Conservation (phyloP, 2,329 filamentous ascomycete genomes). For the Mariannaea sp. region DNA sequence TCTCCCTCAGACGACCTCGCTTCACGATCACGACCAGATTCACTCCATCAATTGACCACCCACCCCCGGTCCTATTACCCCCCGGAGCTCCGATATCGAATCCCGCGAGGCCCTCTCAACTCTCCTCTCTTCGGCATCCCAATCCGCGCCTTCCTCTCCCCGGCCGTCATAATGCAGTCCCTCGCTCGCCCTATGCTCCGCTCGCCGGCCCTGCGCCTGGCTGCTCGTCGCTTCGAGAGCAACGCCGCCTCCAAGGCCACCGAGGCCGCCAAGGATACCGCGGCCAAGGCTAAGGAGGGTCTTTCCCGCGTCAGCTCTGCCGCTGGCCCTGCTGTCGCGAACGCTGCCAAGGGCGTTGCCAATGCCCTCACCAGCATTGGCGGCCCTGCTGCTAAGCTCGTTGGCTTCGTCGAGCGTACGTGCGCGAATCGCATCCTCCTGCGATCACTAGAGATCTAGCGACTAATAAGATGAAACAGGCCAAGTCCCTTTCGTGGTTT, state of each 20-base stretch:
- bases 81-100: slow-evolving; percentile 38
- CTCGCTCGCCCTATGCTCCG: slow-evolving; percentile 53
- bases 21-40: slow-evolving; percentile 34
- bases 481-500: slow-evolving; percentile 82
- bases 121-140: slow-evolving; percentile 17
- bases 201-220: slow-evolving; percentile 51
- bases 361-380: slow-evolving; percentile 76
- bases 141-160: slow-evolving; percentile 33
- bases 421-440: slow-evolving; percentile 26
- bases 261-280: slow-evolving; percentile 48
- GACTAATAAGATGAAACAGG: slow-evolving; percentile 55
- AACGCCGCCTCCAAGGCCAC: slow-evolving; percentile 55
- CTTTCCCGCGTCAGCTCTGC: slow-evolving; percentile 80
- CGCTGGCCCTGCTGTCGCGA: slow-evolving; percentile 74
- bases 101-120: slow-evolving; percentile 30
- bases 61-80: slow-evolving; percentile 32
- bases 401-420: slow-evolving; percentile 87
- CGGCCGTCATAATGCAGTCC: slow-evolving; percentile 41
- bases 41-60: slow-evolving; percentile 46
- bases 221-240: slow-evolving; percentile 65
- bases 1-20: slow-evolving; percentile 44
- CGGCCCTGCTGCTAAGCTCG: slow-evolving; percentile 78
- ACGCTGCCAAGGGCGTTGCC: slow-evolving; percentile 69
- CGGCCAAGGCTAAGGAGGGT: slow-evolving; percentile 76
- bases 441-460: neutral